Conservation (phyloP, 768 basidiomycete genomes). For the Termitomyces sp. region DNA sequence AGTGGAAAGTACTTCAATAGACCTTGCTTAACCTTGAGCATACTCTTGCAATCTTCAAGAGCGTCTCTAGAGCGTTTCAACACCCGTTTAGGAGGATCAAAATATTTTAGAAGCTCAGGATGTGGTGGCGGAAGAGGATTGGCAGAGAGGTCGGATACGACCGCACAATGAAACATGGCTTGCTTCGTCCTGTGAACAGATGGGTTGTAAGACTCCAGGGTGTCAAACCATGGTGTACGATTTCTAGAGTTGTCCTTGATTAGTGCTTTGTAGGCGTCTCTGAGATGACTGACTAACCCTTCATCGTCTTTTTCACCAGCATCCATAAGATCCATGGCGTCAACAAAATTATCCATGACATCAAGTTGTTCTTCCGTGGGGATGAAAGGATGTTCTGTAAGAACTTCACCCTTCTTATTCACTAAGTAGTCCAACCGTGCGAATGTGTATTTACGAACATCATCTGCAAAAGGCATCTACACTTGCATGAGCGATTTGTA, state of each 20-base stretch:
- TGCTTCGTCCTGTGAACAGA: constrained; percentile 89
- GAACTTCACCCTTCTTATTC: constrained; percentile 66
- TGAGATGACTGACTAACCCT: constrained; percentile 44
- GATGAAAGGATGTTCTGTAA: constrained; percentile 76
- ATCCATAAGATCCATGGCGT: constrained; percentile 81
- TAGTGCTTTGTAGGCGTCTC: background rate
- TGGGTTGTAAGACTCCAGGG: constrained; percentile 78
- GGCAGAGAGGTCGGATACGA: constrained; percentile 64
- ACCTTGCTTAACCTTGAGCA: constrained; percentile 81
- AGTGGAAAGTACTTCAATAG: constrained; percentile 10
- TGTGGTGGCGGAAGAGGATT: constrained; percentile 85
- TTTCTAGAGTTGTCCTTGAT: constrained; percentile 34
- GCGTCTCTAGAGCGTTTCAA: constrained; percentile 54
- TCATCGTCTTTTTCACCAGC: constrained; percentile 73
- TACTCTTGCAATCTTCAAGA: constrained; percentile 55
- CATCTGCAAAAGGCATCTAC: constrained; percentile 95
- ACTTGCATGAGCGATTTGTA: background rate
- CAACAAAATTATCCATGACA: constrained; percentile 86
- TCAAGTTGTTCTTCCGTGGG: constrained; percentile 73
- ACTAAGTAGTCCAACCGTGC: constrained; percentile 70
- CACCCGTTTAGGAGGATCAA: constrained; percentile 69
- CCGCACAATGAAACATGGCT: constrained; percentile 85
- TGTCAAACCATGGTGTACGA: constrained; percentile 71
- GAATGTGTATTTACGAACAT: constrained; percentile 84
- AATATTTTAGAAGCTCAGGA: constrained; percentile 78